Evolutionary conservation across 2,329 filamentous ascomycete species (phyloP).

Genomic region (Leptographium lundbergii): DNA sequence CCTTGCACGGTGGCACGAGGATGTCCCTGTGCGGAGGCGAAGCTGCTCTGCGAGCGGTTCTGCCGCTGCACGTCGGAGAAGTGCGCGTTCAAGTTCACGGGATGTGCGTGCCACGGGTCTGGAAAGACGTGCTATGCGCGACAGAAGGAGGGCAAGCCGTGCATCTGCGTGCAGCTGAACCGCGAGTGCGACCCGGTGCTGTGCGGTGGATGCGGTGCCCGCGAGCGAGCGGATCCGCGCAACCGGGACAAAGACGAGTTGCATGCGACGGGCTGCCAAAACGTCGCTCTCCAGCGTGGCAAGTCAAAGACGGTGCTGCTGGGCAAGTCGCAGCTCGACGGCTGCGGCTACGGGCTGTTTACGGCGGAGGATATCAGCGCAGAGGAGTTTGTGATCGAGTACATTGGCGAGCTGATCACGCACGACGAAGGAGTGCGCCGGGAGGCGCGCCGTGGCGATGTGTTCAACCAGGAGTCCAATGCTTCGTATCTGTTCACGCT

Average conservation of each 20-base stretch:
- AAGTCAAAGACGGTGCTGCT: constrained; percentile 52
- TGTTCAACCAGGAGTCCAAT: constrained; percentile 49
- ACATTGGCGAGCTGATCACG: constrained; percentile 65
- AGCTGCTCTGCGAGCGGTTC: constrained; percentile 59
- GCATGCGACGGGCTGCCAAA: constrained; percentile 51
- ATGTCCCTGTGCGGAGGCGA: constrained; percentile 50
- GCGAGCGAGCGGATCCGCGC: constrained; percentile 54
- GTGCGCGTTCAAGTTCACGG: constrained; percentile 53
- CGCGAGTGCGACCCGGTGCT: constrained; percentile 72
- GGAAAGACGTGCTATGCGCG: constrained; percentile 47
- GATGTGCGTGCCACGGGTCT: constrained; percentile 46
- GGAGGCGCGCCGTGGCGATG: constrained; percentile 46
- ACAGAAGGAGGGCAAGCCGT: constrained; percentile 43
- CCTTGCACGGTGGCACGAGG: constrained; percentile 43
- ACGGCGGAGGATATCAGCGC: constrained; percentile 52
- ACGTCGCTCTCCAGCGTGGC: constrained; percentile 58
- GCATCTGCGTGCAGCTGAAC: constrained; percentile 59
- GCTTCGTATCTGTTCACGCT: constrained; percentile 54
- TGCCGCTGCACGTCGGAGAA: constrained; percentile 49
- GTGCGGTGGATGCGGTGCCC: constrained; percentile 57
- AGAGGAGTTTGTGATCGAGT: constrained; percentile 69
- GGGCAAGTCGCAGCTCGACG: constrained; percentile 55
- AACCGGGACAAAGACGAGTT: constrained; percentile 48
- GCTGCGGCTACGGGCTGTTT: constrained; percentile 64
- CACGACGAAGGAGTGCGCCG: constrained; percentile 57